These are phyloP conservation scores for Linderina pennispora DNA, from an alignment of 192 early-diverging fungal species.

Conservation along the genomic window DNA sequence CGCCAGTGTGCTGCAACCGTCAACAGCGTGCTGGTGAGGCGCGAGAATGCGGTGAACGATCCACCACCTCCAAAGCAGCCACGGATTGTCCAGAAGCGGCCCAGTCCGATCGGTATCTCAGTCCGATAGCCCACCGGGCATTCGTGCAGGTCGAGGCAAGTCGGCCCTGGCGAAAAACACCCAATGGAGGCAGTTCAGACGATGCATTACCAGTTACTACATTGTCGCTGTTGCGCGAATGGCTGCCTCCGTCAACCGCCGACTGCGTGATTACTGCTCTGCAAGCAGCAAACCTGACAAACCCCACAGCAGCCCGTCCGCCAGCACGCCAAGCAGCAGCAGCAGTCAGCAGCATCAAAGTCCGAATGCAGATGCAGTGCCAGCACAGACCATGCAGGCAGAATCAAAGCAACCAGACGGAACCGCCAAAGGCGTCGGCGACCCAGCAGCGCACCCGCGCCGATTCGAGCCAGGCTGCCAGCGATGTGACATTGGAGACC, in stretches of 20 bases:
- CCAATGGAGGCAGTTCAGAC: not conserved
- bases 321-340: not conserved
- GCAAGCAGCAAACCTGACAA: constrained; percentile 22
- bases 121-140: no score
- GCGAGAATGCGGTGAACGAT: constrained; percentile 14
- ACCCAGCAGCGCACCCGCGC: no score
- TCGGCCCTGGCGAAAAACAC: not conserved
- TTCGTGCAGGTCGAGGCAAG: no score
- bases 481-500: no score
- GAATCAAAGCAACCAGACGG: no score
- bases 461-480: no score
- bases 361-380: no score
- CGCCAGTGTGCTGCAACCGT: constrained; percentile 43
- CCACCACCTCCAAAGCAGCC: not conserved
- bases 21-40: constrained; percentile 33
- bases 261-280: constrained; percentile 39
- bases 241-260: constrained; percentile 29
- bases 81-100: not conserved
- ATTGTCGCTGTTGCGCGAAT: constrained; percentile 27
- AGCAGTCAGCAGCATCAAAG: no score
- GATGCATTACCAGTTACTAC: constrained; percentile 2
- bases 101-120: no score
- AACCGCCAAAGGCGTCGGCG: no score
- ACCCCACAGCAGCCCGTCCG: not conserved
- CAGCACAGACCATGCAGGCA: no score